phyloP scores from a whole-genome alignment of 352 stramenopile genomes.

The Hyaloperonospora brassicae region DNA sequence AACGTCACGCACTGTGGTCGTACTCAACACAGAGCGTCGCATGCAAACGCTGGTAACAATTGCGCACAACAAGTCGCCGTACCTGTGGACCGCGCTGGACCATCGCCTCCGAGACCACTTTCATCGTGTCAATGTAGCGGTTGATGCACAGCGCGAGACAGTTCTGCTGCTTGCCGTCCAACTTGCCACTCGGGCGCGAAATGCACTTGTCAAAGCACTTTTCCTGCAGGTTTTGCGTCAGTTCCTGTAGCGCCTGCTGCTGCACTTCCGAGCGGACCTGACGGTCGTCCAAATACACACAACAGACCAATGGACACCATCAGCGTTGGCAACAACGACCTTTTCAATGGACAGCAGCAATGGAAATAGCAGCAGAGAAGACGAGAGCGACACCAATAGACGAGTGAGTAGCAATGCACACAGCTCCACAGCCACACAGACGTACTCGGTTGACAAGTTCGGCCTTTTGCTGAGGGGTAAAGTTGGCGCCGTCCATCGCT shows the following conservation, averaged over 20 bases:
- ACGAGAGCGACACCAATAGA: too few species aligned
- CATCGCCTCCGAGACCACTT: constrained; percentile 82
- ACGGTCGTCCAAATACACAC: constrained; percentile 7
- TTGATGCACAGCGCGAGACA: constrained; percentile 85
- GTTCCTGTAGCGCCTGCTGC: constrained; percentile 73
- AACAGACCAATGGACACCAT: not conserved
- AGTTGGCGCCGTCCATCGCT: constrained; percentile 68
- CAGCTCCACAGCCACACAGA: constrained; percentile 1
- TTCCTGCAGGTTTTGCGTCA: constrained; percentile 82
- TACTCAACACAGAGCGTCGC: too few species aligned
- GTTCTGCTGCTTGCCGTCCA: constrained; percentile 88
- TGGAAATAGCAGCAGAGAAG: too few species aligned
- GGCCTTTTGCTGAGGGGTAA: constrained; percentile 79
- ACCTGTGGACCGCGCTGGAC: constrained; percentile 62
- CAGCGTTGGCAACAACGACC: not conserved
- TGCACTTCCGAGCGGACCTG: constrained; percentile 80
- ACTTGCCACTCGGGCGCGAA: constrained; percentile 63
- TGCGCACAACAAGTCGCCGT: not conserved
- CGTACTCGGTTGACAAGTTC: constrained; percentile 75
- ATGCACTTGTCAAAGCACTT: constrained; percentile 90
- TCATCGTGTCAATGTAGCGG: constrained; percentile 88
- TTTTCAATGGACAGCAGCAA: not conserved
- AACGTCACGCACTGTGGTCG: too few species aligned
- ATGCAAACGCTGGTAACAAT: not conserved
- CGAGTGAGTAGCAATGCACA: too few species aligned